phyloP scores from a whole-genome alignment of 2,329 filamentous ascomycete species.

The Calonectria montana region DNA sequence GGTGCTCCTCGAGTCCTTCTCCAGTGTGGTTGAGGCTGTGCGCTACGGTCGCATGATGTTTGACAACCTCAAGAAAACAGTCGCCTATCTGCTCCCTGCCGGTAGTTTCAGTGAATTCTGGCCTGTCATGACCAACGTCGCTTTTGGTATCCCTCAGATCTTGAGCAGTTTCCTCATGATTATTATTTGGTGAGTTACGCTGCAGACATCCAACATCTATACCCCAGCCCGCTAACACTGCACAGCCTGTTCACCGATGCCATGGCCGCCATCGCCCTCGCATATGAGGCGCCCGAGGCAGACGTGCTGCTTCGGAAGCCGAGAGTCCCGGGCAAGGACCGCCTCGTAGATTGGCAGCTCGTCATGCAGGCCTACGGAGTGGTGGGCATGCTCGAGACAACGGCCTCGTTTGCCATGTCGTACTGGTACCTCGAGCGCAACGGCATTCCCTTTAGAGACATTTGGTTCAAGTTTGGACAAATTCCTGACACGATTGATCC shows the following conservation, averaged over 20 bases:
- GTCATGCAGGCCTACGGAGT: slow-evolving; percentile 79
- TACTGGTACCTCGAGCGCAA: slow-evolving; percentile 73
- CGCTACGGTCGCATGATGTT: slow-evolving; percentile 81
- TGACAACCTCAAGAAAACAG: slow-evolving; percentile 79
- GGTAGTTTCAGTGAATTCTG: slow-evolving; percentile 81
- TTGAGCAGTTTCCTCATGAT: slow-evolving; percentile 80
- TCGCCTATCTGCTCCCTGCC: slow-evolving; percentile 79
- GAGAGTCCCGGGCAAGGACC: slow-evolving; percentile 75
- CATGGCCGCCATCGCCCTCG: slow-evolving; percentile 76
- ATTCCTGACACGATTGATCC: slow-evolving; percentile 62
- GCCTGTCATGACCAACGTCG: slow-evolving; percentile 79
- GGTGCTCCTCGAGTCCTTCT: slow-evolving; percentile 81
- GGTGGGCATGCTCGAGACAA: slow-evolving; percentile 72
- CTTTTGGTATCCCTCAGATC: slow-evolving; percentile 79
- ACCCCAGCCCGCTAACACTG: background rate
- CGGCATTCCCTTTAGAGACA: slow-evolving; percentile 71
- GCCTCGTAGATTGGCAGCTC: slow-evolving; percentile 79
- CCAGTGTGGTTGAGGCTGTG: slow-evolving; percentile 78
- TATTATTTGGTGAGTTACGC: slow-evolving; percentile 63
- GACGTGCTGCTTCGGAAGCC: slow-evolving; percentile 78
- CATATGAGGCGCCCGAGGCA: slow-evolving; percentile 81
- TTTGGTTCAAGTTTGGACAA: slow-evolving; percentile 77
- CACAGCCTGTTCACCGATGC: slow-evolving; percentile 80
- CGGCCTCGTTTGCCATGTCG: slow-evolving; percentile 71
- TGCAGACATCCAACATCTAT: background rate